Percentiles rank a stretch among this genome's conserved stretches.
phyloP scores from a whole-genome alignment of 305 asterid genomes.

The Ajuga reptans region DNA sequence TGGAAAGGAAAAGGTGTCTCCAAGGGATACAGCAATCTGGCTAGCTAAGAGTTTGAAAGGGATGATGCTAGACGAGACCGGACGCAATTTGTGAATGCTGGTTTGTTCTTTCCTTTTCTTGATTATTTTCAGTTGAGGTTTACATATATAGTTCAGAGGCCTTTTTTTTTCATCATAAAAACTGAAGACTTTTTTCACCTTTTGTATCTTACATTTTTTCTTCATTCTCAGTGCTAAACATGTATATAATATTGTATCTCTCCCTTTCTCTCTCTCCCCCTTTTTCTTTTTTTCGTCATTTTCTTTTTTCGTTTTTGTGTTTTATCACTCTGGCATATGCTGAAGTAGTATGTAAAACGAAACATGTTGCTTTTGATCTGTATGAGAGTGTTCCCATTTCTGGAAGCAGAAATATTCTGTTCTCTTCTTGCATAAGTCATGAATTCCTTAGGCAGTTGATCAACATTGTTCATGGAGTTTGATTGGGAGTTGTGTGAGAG shows the following conservation, averaged over 20 bases:
- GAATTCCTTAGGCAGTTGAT: too few relatives aligned
- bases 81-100: slow-evolving; percentile 42
- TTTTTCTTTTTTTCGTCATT: too few relatives aligned
- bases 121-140: slow-evolving; percentile 5
- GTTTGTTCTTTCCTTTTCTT: slow-evolving; percentile 4
- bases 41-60: slow-evolving; percentile 94
- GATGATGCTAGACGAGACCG: slow-evolving; percentile 78
- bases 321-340: neutral
- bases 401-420: too few relatives aligned
- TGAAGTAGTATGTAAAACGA: slow-evolving; percentile 9
- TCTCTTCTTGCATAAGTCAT: too few relatives aligned
- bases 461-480: too few relatives aligned
- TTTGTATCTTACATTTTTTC: neutral
- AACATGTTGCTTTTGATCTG: neutral
- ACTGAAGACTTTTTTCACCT: neutral
- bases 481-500: too few relatives aligned
- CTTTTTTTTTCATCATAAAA: neutral
- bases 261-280: too few relatives aligned
- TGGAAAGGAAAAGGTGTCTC: slow-evolving; percentile 91
- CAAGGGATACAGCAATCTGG: slow-evolving; percentile 98
- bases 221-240: slow-evolving; percentile 1
- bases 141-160: slow-evolving; percentile 17
- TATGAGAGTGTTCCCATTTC: too few relatives aligned
- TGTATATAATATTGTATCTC: slow-evolving; percentile 25
- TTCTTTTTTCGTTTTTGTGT: too few relatives aligned